Base-by-base conservation (phyloP, 2,329 filamentous ascomycete species). In the Aspergillus fumigatiaffinis region DNA sequence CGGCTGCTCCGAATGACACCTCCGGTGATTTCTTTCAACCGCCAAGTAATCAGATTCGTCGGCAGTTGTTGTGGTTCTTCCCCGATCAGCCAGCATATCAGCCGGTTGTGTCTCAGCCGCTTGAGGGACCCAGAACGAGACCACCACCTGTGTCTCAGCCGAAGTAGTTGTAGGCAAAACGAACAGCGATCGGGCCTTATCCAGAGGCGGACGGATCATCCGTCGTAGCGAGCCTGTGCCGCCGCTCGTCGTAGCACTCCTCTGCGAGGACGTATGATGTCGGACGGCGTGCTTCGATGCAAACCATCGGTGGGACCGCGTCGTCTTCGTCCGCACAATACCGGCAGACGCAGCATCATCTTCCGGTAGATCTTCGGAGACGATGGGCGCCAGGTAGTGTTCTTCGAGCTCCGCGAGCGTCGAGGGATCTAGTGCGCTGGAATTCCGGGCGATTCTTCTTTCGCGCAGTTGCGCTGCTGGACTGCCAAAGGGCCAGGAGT, bases 1-100 rank as follows among this genome's bases (percentile, higher is more conserved):
- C 25, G 73, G 73, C 54, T 73, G 70, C 53, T 74, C 72, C 12
- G 73, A 75, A 61, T 75, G 73, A 54, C 71, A 72, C 52, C 73
- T 66, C 20, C 71, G 64, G 64, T 75, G 71, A 5, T 68, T 64
- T 52, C 68, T 64, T 23, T 66, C 68, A 3, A 54, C 57, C n/a
- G 54, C 25, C 26, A 62, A 53, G n/a, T 38, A 54, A 8, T 52
- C 53, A 46, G 51, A 35, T 49, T 41, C 52, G 35, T 54, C 26
- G 8, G 51, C 52, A 17, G 25, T 21, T 23, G 35, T n/a, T 23
- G 25, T 23, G n/a, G 29, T 17, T 23, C 50, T 54, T 9, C 49
- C 55, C 14, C 52, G 52, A n/a, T 59, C 59, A 47, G 59, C 51
- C 6, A 41, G 35, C n/a, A 50, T 17, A 17, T 38, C 50, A 51